Evolutionary conservation across 306 rosid species (phyloP).

Genomic region (Malus domestica): ASM211411v1 NC_041799.1:8244001-8244500

Average conservation of each 20-base stretch:
- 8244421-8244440: constrained; percentile 91
- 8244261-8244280: constrained; percentile 53
- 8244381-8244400: constrained; percentile 30
- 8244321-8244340: background rate
- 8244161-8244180: constrained; percentile 8
- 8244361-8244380: background rate
- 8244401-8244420: constrained; percentile 80
- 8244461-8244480: constrained; percentile 59
- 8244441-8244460: constrained; percentile 89
- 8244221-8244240: constrained; percentile 80
- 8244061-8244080: background rate
- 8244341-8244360: background rate
- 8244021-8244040: background rate
- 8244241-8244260: constrained; percentile 76
- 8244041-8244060: background rate
- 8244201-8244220: constrained; percentile 77
- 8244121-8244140: background rate
- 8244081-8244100: background rate
- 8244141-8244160: background rate
- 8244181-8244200: constrained; percentile 92
- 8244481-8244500: background rate
- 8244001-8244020: background rate
- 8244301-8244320: background rate
- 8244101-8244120: background rate
- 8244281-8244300: background rate